These are phyloP conservation scores for Jaapia argillacea DNA, from an alignment of 768 basidiomycete species.

Conservation along the genomic window DNA sequence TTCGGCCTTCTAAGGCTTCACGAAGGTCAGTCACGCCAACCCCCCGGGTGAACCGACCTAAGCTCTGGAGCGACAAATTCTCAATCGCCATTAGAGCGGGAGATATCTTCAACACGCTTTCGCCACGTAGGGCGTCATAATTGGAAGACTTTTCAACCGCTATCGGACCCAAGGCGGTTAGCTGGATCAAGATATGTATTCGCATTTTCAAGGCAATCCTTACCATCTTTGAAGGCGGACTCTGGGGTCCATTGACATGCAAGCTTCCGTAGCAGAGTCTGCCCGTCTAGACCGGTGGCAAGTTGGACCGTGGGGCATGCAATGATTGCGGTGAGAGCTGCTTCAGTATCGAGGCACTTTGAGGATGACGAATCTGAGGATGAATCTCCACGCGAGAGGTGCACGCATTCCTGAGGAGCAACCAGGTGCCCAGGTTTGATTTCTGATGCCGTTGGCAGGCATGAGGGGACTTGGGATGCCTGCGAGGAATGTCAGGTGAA, in stretches of 20 bases:
- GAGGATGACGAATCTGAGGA: too few species aligned
- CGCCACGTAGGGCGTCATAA: slow-evolving; percentile 51
- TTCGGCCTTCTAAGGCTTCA: slow-evolving; percentile 81
- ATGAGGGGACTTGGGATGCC: too few species aligned
- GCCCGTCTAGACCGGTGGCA: slow-evolving; percentile 52
- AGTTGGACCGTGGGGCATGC: slow-evolving; percentile 46
- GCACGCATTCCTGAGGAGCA: too few species aligned
- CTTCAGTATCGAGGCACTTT: too few species aligned
- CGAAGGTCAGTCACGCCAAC: slow-evolving; percentile 84
- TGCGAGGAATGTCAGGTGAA: too few species aligned
- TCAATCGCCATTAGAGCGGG: slow-evolving; percentile 87
- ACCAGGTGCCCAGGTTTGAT: too few species aligned
- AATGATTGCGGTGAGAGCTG: too few species aligned
- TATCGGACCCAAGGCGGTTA: slow-evolving; percentile 14
- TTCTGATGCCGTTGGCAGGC: too few species aligned
- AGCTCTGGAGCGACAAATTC: slow-evolving; percentile 79
- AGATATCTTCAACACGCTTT: slow-evolving; percentile 69
- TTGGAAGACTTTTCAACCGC: slow-evolving; percentile 44
- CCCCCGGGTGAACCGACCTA: slow-evolving; percentile 67
- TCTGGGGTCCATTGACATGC: slow-evolving; percentile 64
- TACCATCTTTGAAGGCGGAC: slow-evolving; percentile 67
- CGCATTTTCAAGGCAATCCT: slow-evolving; percentile 21
- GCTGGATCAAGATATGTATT: slow-evolving; percentile 1
- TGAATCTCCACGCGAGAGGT: too few species aligned
- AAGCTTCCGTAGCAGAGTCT: slow-evolving; percentile 43